A percentile compares a stretch with the other conserved stretches of the same genome.
These are phyloP conservation scores for Eucalyptus sp. DNA, from an alignment of 345 rosid genomes.

Conservation along the genomic window DNA sequence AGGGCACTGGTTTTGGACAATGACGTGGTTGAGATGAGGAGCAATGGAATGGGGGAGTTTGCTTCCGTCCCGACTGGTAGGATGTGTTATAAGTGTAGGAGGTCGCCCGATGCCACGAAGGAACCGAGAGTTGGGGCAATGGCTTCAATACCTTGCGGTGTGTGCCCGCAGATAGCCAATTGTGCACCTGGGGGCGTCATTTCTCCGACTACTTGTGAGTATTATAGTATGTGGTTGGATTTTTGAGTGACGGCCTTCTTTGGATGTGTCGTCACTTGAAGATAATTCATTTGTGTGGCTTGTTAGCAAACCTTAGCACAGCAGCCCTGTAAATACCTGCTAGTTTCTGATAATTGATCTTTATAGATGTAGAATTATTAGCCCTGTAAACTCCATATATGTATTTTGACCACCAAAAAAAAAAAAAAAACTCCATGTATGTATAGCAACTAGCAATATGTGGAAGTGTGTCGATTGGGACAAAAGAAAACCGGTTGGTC, in stretches of 20 bases:
- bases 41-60: slow-evolving; percentile 50
- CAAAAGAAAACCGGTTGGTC: background rate
- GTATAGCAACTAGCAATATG: background rate
- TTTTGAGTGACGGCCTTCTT: slow-evolving; percentile 15
- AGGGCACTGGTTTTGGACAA: slow-evolving; percentile 63
- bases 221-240: slow-evolving; percentile 64
- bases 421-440: too few relatives aligned
- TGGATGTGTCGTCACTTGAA: background rate
- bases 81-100: slow-evolving; percentile 31
- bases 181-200: slow-evolving; percentile 72
- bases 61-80: slow-evolving; percentile 26
- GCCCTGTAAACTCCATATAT: background rate
- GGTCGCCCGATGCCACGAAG: slow-evolving; percentile 9
- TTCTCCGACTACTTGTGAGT: slow-evolving; percentile 50
- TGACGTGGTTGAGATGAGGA: slow-evolving; percentile 44
- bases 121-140: slow-evolving; percentile 38
- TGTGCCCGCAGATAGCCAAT: slow-evolving; percentile 42
- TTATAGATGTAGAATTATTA: background rate
- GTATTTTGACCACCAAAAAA: background rate
- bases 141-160: slow-evolving; percentile 77
- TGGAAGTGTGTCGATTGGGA: background rate
- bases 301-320: background rate
- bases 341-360: background rate
- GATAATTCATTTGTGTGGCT: background rate
- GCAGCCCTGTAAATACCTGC: background rate